Conservation (phyloP, 2,329 filamentous ascomycete genomes). For the Pseudogymnoascus sp. region DNA sequence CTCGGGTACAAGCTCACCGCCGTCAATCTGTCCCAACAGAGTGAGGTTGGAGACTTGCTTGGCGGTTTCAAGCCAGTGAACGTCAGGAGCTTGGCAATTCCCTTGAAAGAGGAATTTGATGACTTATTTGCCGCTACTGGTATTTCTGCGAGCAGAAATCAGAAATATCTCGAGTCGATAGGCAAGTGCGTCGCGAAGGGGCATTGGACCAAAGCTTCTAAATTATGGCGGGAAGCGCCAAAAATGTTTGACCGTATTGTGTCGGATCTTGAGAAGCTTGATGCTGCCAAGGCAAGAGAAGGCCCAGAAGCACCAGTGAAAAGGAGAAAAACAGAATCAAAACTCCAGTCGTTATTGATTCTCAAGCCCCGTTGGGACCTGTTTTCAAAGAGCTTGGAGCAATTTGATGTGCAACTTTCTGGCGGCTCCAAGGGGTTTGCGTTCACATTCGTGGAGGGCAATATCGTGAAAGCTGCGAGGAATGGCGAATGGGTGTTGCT, state of each 20-base stretch:
- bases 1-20: conserved; percentile 82
- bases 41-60: conserved; percentile 89
- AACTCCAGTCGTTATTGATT: conserved; percentile 53
- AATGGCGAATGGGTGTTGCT: conserved; percentile 96
- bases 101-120: conserved; percentile 89
- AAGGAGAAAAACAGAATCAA: conserved; percentile 55
- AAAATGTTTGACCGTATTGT: conserved; percentile 74
- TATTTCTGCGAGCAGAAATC: conserved; percentile 81
- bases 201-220: conserved; percentile 81
- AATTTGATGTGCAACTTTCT: conserved; percentile 72
- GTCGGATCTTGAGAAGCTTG: conserved; percentile 41
- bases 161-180: conserved; percentile 74
- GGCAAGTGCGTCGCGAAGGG: conserved; percentile 70
- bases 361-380: conserved; percentile 65
- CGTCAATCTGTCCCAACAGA: conserved; percentile 96
- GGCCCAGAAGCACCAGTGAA: conserved; percentile 59
- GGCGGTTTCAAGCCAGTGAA: conserved; percentile 97
- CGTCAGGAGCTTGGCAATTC: conserved; percentile 75
- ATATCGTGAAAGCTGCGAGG: conserved; percentile 88
- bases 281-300: conserved; percentile 29
- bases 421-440: conserved; percentile 70
- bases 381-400: conserved; percentile 65
- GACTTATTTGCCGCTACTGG: conserved; percentile 76
- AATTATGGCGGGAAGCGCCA: conserved; percentile 80
- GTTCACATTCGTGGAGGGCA: conserved; percentile 93